Evolutionary conservation across 257 asterid genomes (phyloP).

Genomic region (Lavandula angustifolia): DNA sequence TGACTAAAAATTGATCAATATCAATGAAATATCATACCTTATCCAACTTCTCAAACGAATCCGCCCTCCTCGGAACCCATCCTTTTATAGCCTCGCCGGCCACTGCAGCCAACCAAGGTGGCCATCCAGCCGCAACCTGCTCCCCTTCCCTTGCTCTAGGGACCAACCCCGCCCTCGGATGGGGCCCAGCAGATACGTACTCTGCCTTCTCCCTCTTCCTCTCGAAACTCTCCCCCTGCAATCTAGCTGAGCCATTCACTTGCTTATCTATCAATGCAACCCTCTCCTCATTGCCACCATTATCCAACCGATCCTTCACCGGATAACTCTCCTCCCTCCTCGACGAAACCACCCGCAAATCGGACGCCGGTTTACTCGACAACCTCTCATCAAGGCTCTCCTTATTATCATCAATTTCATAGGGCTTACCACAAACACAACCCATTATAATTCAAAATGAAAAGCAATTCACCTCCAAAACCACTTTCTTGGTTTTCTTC

Average conservation of each 20-base stretch:
- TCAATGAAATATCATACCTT: slow-evolving; percentile 51
- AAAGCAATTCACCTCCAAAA: slow-evolving; percentile 49
- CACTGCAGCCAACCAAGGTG: slow-evolving; percentile 92
- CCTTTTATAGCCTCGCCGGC: slow-evolving; percentile 96
- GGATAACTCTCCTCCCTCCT: slow-evolving; percentile 61
- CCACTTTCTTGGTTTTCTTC: slow-evolving; percentile 26
- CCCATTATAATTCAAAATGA: slow-evolving; percentile 58
- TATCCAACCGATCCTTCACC: slow-evolving; percentile 61
- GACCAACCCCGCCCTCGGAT: slow-evolving; percentile 57
- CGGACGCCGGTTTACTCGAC: slow-evolving; percentile 52
- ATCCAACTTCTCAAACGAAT: slow-evolving; percentile 86
- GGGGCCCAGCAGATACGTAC: slow-evolving; percentile 42
- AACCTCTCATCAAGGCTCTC: slow-evolving; percentile 74
- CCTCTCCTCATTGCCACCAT: slow-evolving; percentile 54
- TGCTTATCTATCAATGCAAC: slow-evolving; percentile 60
- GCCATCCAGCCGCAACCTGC: slow-evolving; percentile 96
- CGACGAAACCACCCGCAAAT: slow-evolving; percentile 56
- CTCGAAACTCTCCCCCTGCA: slow-evolving; percentile 57
- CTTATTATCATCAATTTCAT: slow-evolving; percentile 72
- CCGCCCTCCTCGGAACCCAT: slow-evolving; percentile 91
- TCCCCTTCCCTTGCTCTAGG: slow-evolving; percentile 72
- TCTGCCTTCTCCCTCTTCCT: slow-evolving; percentile 73
- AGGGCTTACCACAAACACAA: slow-evolving; percentile 70
- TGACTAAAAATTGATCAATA: neutral
- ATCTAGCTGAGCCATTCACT: slow-evolving; percentile 60